Base-by-base conservation (phyloP, 2,329 filamentous ascomycete species). In the Alternaria brassicicola region DNA sequence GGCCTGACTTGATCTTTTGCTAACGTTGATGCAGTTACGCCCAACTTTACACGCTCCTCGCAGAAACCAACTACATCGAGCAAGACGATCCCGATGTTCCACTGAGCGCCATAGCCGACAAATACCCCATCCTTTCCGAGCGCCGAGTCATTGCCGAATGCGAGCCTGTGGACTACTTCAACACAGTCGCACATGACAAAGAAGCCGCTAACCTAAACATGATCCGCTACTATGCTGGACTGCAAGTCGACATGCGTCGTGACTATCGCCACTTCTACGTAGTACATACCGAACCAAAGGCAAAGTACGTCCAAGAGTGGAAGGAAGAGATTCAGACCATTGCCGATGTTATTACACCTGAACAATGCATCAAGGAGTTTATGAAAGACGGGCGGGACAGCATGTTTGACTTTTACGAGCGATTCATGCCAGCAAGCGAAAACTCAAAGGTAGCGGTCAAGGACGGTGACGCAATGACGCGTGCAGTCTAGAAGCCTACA, bases 261-360 rank as follows among this genome's bases (percentile, higher is more conserved):
- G 49, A 65, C 31, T 76, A 75, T 47, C 73, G 74, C 15, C 68
- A 73, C 5, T 72, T 68, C 55, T 74, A 64, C 39, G 63, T 76
- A 1, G 72, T 76, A 3, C 74, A 76, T 21, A 70, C 71, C 0
- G 62, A 73, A n/a, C 63, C 71, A 1, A 30, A 47, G 1, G 60
- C 63, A 4, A 23, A 48, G 4, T 56, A 54, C 17, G 63, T 61
- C 9, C 50, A 57, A 21, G 43, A 64, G 10, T 76, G 73, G 73
- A 67, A 61, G 39, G 30, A 66, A 2, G 54, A 63, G 13, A 66
- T 68, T 2, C 61, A 66, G 12, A 69, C 63, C 10, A 66, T 76
- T 23, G 65, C 65, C 2, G 69, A 68, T 31, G 62, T 76, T 21
- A 67, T 76, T 6, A 72, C 67, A 3, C 72, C 72, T 2, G 63